Base-by-base conservation (phyloP, 192 early-diverging fungal species). In the Chytriomyces confervae region DNA sequence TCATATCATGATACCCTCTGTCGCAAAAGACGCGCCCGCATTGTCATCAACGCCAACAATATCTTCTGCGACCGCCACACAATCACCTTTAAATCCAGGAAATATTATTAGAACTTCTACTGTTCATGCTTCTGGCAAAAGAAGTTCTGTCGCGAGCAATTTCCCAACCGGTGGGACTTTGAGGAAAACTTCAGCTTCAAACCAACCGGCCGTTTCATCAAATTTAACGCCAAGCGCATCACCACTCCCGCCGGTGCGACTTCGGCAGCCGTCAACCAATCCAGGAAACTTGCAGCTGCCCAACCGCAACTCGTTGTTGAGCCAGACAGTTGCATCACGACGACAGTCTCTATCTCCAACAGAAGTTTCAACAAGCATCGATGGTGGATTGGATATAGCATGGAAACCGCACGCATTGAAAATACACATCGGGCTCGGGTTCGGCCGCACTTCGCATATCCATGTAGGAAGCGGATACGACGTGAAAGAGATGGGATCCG, bases 341-440 rank as follows among this genome's bases (percentile, higher is more conserved):
- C 29, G 29, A 36, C 29, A 36, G 29, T 29, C 23, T 63, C 62
- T 20, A 20, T 36, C 13, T n/a, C 13, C 53, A 63, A 63, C 10
- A 63, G 36, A 24, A 36, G 62, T 10, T 63, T 36, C 11, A 63
- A 24, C 13, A 6, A 20, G 24, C 53, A 57, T 11, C 53, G n/a
- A 57, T 57, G 53, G 53, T 18, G 11, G 13, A 18, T 18, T 20
- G 2, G 53, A 57, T 57, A 20, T 57, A 0, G 53, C 20, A 29
- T 53, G 11, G 62, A 79, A 77, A 57, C 46, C 48, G 1, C 67
- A 79, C 6, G 47, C 44, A n/a, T 70, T 79, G 36, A 72, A 70
- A 44, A 79, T 79, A 50, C 77, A 79, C 48, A 79, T 79, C 18
- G 77, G 77, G 6, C 27, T 79, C 16, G 77, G 77, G 10, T 70